phyloP scores from a whole-genome alignment of 2,329 filamentous ascomycete genomes.

The Juglanconis oblonga region DNA sequence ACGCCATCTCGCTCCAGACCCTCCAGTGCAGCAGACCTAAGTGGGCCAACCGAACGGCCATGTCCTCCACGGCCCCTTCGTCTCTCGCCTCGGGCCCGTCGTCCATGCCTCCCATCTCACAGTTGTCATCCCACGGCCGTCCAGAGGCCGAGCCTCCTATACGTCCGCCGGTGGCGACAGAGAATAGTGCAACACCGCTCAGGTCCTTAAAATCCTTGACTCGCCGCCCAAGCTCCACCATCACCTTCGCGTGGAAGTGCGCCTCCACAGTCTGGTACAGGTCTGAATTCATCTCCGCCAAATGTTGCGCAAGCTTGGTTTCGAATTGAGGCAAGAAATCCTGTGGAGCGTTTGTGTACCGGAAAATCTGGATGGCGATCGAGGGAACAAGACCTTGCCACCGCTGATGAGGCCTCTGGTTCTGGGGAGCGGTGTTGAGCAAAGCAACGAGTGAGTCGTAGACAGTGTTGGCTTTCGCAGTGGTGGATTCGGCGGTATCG shows the following conservation, averaged over 20 bases:
- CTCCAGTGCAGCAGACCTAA: constrained; percentile 86
- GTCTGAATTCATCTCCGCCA: constrained; percentile 41
- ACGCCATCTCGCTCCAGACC: constrained; percentile 78
- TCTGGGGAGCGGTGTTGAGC: constrained; percentile 48
- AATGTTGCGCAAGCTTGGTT: constrained; percentile 42
- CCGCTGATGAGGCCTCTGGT: constrained; percentile 39
- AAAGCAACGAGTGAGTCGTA: constrained; percentile 53
- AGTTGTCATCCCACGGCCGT: constrained; percentile 31
- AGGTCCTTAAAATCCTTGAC: constrained; percentile 52
- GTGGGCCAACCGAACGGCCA: constrained; percentile 77
- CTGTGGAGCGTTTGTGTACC: constrained; percentile 49
- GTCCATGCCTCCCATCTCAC: constrained; percentile 21
- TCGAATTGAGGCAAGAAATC: constrained; percentile 48
- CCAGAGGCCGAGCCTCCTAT: constrained; percentile 31
- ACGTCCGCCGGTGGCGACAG: constrained; percentile 52
- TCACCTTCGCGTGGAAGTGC: constrained; percentile 46
- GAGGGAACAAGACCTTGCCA: constrained; percentile 53
- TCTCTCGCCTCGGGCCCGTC: constrained; percentile 42
- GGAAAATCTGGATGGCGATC: constrained; percentile 57
- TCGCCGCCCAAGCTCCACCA: constrained; percentile 45
- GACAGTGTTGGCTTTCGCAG: constrained; percentile 38
- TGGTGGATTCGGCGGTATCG: constrained; percentile 11
- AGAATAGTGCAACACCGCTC: constrained; percentile 52
- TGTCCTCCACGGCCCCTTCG: constrained; percentile 57
- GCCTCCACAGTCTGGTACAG: constrained; percentile 49